These are phyloP conservation scores for Penicillium hordei DNA, from an alignment of 2,329 filamentous ascomycete genomes.

Conservation along the genomic window DNA sequence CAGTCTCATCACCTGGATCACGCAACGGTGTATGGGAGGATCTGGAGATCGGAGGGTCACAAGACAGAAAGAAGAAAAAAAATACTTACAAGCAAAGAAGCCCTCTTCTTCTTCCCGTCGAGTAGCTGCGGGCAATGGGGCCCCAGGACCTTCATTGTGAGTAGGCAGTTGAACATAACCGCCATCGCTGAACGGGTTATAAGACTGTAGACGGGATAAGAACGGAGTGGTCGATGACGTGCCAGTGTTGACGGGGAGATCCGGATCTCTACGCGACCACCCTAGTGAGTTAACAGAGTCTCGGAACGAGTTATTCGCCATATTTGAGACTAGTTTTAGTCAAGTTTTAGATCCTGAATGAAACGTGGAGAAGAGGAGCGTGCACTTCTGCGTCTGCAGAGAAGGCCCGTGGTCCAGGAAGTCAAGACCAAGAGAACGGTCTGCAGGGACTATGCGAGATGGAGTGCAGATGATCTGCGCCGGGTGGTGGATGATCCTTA, in stretches of 20 bases:
- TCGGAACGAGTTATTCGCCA: conserved; percentile 68
- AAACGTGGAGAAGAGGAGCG: conserved; percentile 12
- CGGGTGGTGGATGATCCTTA: conserved; percentile 26
- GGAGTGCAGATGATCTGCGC: conserved; percentile 54
- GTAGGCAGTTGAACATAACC: conserved; percentile 91
- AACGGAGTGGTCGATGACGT: conserved; percentile 66
- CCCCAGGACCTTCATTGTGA: conserved; percentile 70
- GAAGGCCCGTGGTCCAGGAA: conserved; percentile 20
- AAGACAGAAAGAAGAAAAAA: conserved; percentile 20
- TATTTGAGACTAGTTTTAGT: conserved; percentile 17
- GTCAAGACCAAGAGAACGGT: conserved; percentile 24
- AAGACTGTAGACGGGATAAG: conserved; percentile 74
- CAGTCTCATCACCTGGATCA: conserved; percentile 35
- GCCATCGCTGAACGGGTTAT: conserved; percentile 79
- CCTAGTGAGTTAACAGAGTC: conserved; percentile 93
- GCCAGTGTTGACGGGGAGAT: conserved; percentile 69
- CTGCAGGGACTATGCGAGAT: conserved; percentile 49
- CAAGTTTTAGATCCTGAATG: conserved; percentile 14
- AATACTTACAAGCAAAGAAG: conserved; percentile 86
- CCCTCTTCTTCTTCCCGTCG: conserved; percentile 92
- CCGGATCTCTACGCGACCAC: conserved; percentile 82
- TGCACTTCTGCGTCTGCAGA: conserved; percentile 24
- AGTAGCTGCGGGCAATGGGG: conserved; percentile 78
- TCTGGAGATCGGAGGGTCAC: conserved; percentile 13
- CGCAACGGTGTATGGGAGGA: conserved; percentile 14